Evolutionary conservation across 805 yeast species (phyloP), one percentile per base, ranked within the genome.

Genomic region (Saccharomycopsis javanensis): DNA sequence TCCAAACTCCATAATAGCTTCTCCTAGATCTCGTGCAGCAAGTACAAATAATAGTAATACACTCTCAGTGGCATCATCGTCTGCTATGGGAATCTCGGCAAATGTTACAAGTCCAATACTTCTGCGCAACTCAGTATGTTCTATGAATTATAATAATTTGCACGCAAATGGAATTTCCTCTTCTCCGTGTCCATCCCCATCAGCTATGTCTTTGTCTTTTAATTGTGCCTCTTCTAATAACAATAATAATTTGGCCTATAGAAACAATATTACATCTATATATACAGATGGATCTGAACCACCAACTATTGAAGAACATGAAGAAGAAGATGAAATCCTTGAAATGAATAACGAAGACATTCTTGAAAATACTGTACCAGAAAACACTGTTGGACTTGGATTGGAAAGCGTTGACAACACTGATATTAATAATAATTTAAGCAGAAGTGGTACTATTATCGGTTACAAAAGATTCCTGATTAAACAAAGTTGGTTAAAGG

Each of bases 131-230:
- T 52, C 31, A 10, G 16, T 42, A 16, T 11, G 15, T 1, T 42
- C 48, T 28, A 42, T 28, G 11, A 42, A 8, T 7, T 42, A 31
- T 10, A 50, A 27, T 16, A 27, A 20, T 7, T 50, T 7, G 42
- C n/a, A 27, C 8, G 34, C 56, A 2, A 33, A n/a, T 16, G 57
- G 50, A 15, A 34, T 55, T 15, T 42, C 57, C 28, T 61, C 65
- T 10, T 54, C 60, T 15, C 55, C 68, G 10, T 51, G 62, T 6
- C 59, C 65, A 11, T 61, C 59, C 1, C 64, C 67, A 35, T 63
- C 48, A 11, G 48, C 48, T 4, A 42, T 42, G 48, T 42, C 48
- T n/a, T 42, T 42, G 67, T 18, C 63, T 61, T 46, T 70, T 72
- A 30, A 46, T 46, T 31, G 34, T 30, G 15, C 7, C 27, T 30